Evolutionary conservation across 176 grass and related monocot species (phyloP), one percentile per base, ranked within the genome.

Genomic region (Tuctoria greenei): DNA sequence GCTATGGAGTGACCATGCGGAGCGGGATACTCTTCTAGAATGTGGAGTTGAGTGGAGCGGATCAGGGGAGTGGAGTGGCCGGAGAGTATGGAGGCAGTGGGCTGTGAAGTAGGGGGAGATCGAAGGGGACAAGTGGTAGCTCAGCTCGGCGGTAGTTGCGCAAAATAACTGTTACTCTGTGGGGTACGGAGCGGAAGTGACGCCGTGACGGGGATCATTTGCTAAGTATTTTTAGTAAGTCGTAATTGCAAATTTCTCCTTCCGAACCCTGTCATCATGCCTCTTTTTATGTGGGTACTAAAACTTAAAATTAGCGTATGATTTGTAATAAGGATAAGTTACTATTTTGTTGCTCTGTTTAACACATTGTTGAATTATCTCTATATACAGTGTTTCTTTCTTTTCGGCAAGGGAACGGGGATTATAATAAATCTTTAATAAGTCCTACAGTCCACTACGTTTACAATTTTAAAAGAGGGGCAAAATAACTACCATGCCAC

Each of bases 1-100:
- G 42, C 52, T 82, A 71, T 13, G 36, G 69, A 26, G 64, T n/a
- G 61, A 71, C 66, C 87, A 87, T 90, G 66, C 12, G 18, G 59
- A n/a, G n/a, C n/a, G n/a, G n/a, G n/a, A n/a, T n/a, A n/a, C n/a
- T n/a, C n/a, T n/a, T n/a, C n/a, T n/a, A n/a, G n/a, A n/a, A n/a
- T n/a, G n/a, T n/a, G n/a, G n/a, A n/a, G n/a, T n/a, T n/a, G n/a
- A 95, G 67, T 17, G 58, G 75, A 78, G 64, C n/a, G 7, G 76
- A 57, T 44, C 37, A 7, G 40, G 44, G 55, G 64, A 72, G 67
- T 71, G 57, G 67, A 79, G 31, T 31, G 31, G 31, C 1, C 2
- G 67, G 40, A 75, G 85, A 6, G 20, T 10, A 20, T 21, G 20
- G 6, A 34, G 16, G 50, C 27, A 5, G 61, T 4, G 57, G 67